Percentiles rank a stretch among this genome's conserved stretches.
phyloP scores from a whole-genome alignment of 2,329 filamentous ascomycete species.

The Geoglossum cookeanum region DNA sequence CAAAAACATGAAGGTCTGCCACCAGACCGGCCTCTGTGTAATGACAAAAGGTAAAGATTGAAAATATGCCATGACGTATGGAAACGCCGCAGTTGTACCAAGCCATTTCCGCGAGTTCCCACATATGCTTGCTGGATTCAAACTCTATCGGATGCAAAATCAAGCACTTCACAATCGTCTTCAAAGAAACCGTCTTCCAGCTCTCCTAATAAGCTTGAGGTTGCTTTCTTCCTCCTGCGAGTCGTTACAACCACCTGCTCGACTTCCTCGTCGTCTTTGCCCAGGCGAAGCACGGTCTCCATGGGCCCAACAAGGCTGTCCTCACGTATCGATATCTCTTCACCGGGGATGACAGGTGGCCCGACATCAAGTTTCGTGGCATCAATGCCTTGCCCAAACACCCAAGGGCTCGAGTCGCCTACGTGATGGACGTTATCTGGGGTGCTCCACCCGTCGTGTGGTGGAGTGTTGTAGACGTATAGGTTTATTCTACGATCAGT shows the following conservation, averaged over 20 bases:
- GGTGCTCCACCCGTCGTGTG: constrained; percentile 19
- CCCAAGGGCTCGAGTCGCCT: constrained; percentile 25
- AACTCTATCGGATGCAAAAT: constrained; percentile 51
- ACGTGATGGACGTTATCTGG: constrained; percentile 5
- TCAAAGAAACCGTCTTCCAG: constrained; percentile 72
- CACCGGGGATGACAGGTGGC: constrained; percentile 17
- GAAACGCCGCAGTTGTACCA: not conserved
- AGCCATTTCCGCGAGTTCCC: not conserved
- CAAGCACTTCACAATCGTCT: constrained; percentile 78
- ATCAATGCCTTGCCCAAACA: constrained; percentile 37
- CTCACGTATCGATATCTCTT: constrained; percentile 17
- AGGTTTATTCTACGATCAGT: constrained; percentile 72
- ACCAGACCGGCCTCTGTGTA: not conserved
- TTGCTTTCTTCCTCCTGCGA: constrained; percentile 37
- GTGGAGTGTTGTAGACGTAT: constrained; percentile 36
- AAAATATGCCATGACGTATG: not conserved
- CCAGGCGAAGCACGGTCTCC: constrained; percentile 31
- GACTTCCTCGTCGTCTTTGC: constrained; percentile 35
- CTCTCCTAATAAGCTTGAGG: constrained; percentile 24
- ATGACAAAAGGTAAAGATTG: not conserved
- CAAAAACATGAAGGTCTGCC: not conserved
- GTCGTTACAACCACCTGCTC: constrained; percentile 74
- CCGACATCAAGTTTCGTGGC: constrained; percentile 28
- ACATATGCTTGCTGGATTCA: constrained; percentile 11
- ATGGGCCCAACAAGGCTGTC: constrained; percentile 21